Base-by-base conservation (phyloP, 257 asterid species). In the Jaltomata sinuosa region DNA sequence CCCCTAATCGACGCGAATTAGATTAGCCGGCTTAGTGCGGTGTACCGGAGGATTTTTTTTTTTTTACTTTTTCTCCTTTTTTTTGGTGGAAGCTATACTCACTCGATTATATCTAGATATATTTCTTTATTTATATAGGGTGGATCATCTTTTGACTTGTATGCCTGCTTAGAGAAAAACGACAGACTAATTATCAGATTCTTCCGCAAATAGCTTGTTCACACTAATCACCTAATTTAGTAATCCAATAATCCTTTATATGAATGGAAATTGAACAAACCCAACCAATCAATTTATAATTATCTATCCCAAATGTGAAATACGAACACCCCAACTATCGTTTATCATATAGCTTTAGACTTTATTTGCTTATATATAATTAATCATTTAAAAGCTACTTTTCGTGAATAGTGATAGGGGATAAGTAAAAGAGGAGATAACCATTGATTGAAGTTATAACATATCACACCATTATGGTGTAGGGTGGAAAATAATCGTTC, bases 161-260 rank as follows among this genome's bases (percentile, higher is more conserved):
- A 74, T 3, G 81, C 12, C 38, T 40, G 34, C 34, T 11, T 11
- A 25, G 16, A 47, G 81, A 76, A 27, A 76, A 45, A 25, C 15
- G 11, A 22, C 1, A 15, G 27, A 82, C 83, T 84, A 61, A 64
- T 84, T 6, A 45, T 25, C 53, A 80, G 90, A 90, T 90, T 90
- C 90, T 81, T 47, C 45, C 14, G 55, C 49, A 76, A 74, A 22
- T 15, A 11, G 5, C 64, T 0, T 54, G 85, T 87, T 84, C 89
- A 84, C 87, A 87, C 84, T 34, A n/a, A 11, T 36, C 38, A 55
- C 55, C 69, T 15, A 77, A 76, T 18, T n/a, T 27, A 25, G 3
- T 74, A n/a, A 74, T 25, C 59, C 57, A 74, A 25, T 45, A 27
- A 7, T 77, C 14, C 27, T 77, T 77, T 49, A 47, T 77, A 16